A percentile compares a stretch with the other conserved stretches of the same genome.
These are phyloP conservation scores for Vickermania ingenoplastis DNA, from an alignment of 208 protist genomes.

Conservation along the genomic window DNA sequence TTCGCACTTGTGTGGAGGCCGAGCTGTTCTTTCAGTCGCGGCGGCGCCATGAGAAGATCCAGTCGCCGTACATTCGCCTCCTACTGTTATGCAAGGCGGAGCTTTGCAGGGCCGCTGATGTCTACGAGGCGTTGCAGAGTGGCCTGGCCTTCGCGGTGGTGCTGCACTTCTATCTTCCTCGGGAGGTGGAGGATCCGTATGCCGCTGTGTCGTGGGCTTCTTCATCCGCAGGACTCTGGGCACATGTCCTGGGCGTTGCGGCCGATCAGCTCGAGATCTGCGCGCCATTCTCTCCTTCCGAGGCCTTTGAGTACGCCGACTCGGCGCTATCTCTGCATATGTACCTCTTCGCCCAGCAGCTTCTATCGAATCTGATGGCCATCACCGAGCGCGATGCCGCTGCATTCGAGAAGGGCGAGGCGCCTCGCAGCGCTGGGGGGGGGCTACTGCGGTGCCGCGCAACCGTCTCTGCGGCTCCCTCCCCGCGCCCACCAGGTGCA, in stretches of 20 bases:
- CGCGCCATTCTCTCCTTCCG: slow-evolving; percentile 31
- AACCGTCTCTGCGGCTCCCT: too few relatives aligned
- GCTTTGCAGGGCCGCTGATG: background rate
- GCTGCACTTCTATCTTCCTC: slow-evolving; percentile 21
- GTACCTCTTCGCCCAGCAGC: slow-evolving; percentile 48
- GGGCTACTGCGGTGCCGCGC: too few relatives aligned
- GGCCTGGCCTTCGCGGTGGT: slow-evolving; percentile 15
- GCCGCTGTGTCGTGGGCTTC: slow-evolving; percentile 6
- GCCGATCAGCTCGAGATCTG: slow-evolving; percentile 32
- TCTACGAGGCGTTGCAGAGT: slow-evolving; percentile 14
- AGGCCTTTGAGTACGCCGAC: slow-evolving; percentile 30
- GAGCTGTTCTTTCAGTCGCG: background rate
- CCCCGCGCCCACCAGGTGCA: too few relatives aligned
- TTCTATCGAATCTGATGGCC: slow-evolving; percentile 61
- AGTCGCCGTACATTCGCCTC: background rate
- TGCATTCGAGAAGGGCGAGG: slow-evolving; percentile 18
- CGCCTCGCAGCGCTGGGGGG: background rate
- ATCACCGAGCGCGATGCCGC: slow-evolving; percentile 48
- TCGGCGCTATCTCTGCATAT: slow-evolving; percentile 58
- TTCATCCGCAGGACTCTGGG: slow-evolving; percentile 10
- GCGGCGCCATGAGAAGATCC: background rate
- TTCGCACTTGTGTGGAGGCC: background rate
- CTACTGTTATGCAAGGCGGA: background rate
- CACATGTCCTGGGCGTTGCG: slow-evolving; percentile 10
- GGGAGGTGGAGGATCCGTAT: background rate